These are phyloP conservation scores for Nothophaeocryptopus gaeumannii DNA, from an alignment of 2,329 filamentous ascomycete genomes.

Conservation along the genomic window DNA sequence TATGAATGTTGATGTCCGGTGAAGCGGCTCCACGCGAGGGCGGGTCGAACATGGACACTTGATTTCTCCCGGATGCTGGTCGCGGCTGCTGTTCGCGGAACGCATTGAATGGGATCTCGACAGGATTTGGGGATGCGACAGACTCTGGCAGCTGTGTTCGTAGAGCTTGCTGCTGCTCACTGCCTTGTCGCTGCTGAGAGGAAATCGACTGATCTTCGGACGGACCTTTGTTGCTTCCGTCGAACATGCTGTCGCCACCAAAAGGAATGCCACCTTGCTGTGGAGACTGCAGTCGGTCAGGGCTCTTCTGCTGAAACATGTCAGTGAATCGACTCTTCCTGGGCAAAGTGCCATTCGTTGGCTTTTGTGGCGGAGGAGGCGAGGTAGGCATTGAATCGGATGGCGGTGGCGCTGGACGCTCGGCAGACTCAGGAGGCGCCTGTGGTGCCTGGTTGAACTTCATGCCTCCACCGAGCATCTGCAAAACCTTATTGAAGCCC, in stretches of 20 bases:
- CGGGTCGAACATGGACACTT: constrained; percentile 28
- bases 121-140: constrained; percentile 23
- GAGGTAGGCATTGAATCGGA: constrained; percentile 26
- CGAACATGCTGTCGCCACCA: constrained; percentile 17
- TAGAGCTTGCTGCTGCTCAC: constrained; percentile 12
- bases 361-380: constrained; percentile 22
- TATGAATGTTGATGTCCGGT: constrained; percentile 35
- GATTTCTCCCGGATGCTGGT: constrained; percentile 24
- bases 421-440: constrained; percentile 34
- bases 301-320: constrained; percentile 33
- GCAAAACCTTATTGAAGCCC: constrained; percentile 69
- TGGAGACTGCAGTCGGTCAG: constrained; percentile 31
- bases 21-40: constrained; percentile 31
- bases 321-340: constrained; percentile 33
- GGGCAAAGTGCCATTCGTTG: constrained; percentile 21
- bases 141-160: constrained; percentile 14
- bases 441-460: constrained; percentile 35
- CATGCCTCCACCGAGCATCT: constrained; percentile 64
- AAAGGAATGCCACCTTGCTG: constrained; percentile 18
- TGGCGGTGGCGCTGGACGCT: constrained; percentile 16
- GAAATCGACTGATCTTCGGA: constrained; percentile 13
- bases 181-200: constrained; percentile 8
- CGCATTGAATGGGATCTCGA: constrained; percentile 24
- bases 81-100: constrained; percentile 24
- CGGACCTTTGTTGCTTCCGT: constrained; percentile 3